These are phyloP conservation scores for Plectosphaerella plurivora DNA, from an alignment of 2,329 filamentous ascomycete genomes.

Conservation along the genomic window DNA sequence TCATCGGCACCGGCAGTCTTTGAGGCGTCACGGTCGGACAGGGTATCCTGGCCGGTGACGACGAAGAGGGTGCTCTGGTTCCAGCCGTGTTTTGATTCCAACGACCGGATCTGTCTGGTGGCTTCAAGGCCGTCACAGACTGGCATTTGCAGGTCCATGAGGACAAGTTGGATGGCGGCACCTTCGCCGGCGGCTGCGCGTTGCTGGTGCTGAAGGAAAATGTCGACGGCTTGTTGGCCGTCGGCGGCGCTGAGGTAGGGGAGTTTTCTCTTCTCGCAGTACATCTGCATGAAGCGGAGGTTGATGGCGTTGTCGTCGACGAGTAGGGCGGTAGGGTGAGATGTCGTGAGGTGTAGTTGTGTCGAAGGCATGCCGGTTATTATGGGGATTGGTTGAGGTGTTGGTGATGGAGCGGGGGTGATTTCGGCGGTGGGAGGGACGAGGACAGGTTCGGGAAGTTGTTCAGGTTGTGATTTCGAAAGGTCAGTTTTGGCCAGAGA, in stretches of 20 bases:
- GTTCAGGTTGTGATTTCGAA: background rate
- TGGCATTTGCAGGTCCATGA: slow-evolving; percentile 25
- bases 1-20: slow-evolving; percentile 6
- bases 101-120: slow-evolving; percentile 16
- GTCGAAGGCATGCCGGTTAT: background rate
- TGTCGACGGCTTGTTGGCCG: slow-evolving; percentile 36
- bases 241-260: slow-evolving; percentile 36
- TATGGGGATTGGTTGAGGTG: background rate
- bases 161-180: slow-evolving; percentile 14
- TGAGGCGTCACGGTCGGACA: background rate
- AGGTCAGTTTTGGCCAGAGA: background rate
- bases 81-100: slow-evolving; percentile 13
- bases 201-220: slow-evolving; percentile 16
- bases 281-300: slow-evolving; percentile 41
- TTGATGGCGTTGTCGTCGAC: slow-evolving; percentile 46
- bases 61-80: slow-evolving; percentile 16
- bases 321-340: slow-evolving; percentile 24
- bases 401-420: background rate
- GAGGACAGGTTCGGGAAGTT: background rate
- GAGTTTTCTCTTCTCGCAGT: slow-evolving; percentile 36
- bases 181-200: slow-evolving; percentile 4
- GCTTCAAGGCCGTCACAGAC: slow-evolving; percentile 22
- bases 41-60: slow-evolving; percentile 21
- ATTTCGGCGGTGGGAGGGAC: background rate
- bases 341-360: background rate